Base-by-base conservation (phyloP, 1,284 basidiomycete species). In the Rhodotorula sp. region DNA sequence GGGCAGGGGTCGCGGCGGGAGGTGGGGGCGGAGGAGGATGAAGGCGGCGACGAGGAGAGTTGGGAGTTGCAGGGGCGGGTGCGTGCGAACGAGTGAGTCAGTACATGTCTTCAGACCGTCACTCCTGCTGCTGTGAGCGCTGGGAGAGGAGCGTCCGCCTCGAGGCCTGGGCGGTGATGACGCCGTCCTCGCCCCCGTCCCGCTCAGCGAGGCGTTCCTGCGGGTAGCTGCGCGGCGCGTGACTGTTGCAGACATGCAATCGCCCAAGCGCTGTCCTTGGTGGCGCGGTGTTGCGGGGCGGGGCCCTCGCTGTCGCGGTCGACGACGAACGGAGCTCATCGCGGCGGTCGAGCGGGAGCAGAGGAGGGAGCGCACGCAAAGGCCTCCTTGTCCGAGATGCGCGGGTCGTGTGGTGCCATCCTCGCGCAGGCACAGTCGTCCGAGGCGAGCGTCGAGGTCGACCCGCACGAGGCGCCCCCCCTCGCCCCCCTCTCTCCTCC, bases 351-450 rank as follows among this genome's bases (percentile, higher is more conserved):
- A 34, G 27, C 34, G 41, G 19, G 19, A 4, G 21, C 5, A 2
- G 58, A 21, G 25, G 77, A 78, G 66, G 8, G 29, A 10, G 82
- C 82, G 78, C 84, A 82, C 67, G 82, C 78, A 57, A 82, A 83
- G 59, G 84, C 81, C 80, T 85, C 84, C 69, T 80, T 77, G 77
- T 84, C 83, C 67, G 81, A 82, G 74, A 85, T 81, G 48, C 80
- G 80, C 51, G 83, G 81, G 71, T 79, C 79, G 58, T 60, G 60
- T 15, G 63, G 62, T 12, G 66, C 66, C 70, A 72, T 72, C 32
- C 29, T 54, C 19, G 32, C 53, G 7, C 17, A 2, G 9, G 53
- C 19, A 34, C 21, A 27, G 8, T 39, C n/a, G 27, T 19, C 19
- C 10, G 39, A 32, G 27, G 13, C n/a, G 13, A 6, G 39, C n/a